Evolutionary conservation across 2,329 filamentous ascomycete species (phyloP), one percentile per base, ranked within the genome.

Genomic region (Rhexocercosporidium sp.): DNA sequence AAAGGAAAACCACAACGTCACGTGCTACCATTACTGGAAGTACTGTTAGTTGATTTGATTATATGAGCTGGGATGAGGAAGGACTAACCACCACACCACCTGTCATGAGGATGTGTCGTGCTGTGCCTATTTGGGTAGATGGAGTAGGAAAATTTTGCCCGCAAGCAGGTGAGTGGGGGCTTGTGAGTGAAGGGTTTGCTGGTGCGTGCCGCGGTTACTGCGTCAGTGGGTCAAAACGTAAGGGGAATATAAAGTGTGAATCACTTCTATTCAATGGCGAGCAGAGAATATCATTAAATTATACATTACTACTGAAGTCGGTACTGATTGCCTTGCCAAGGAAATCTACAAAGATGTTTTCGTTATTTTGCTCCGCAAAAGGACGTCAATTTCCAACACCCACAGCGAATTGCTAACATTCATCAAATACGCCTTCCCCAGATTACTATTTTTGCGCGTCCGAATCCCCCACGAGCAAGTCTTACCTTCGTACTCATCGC

Each of bases 1-100:
- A 60, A 39, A 57, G 37, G 53, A 65, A 67, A 49, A 66, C 70
- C 64, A 65, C 64, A 71, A 68, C 60, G 64, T 67, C 60, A 69
- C 67, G 67, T 69, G 65, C 67, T 67, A 69, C 67, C 67, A 65
- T 65, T 65, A 65, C 63, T 61, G 59, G 41, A 25, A 37, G 14
- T 12, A 41, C 56, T 61, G 59, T 61, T 61, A 61, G 44, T 49
- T 37, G 41, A 51, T 22, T 61, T 16, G 16, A 31, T 61, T 41
- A 3, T 12, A 59, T 59, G 34, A n/a, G 1, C 27, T 16, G 34
- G 22, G n/a, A 3, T 31, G 27, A 31, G 22, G 41, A 49, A 46
- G 59, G 25, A 61, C 59, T 18, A 31, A 61, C 59, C 59, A 62
- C 59, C 59, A 62, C 59, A 62, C 59, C 59, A 62, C 59, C 59